phyloP scores from a whole-genome alignment of 306 rosid species.

The Malus fusca region DNA sequence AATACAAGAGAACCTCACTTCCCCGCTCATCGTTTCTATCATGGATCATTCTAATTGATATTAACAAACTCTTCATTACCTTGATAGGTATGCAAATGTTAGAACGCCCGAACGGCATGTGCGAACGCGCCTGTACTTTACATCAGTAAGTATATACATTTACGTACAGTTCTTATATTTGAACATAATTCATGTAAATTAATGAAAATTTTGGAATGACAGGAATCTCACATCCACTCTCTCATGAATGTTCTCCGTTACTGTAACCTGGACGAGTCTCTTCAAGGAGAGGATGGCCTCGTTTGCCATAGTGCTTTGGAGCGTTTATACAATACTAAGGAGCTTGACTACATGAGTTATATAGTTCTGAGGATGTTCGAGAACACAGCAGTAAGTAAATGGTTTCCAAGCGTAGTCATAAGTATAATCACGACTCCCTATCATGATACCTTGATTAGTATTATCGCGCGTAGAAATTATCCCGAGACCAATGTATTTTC shows the following conservation, averaged over 20 bases:
- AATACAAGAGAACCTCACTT: constrained; percentile 7
- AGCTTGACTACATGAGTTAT: constrained; percentile 95
- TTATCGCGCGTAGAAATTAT: background rate
- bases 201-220: constrained; percentile 18
- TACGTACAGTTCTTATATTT: background rate
- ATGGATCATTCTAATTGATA: constrained; percentile 2
- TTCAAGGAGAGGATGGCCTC: constrained; percentile 81
- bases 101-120: constrained; percentile 95
- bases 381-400: constrained; percentile 64
- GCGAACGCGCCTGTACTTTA: constrained; percentile 93
- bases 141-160: constrained; percentile 65
- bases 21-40: background rate
- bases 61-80: constrained; percentile 9
- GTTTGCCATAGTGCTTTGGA: constrained; percentile 55
- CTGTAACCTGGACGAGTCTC: constrained; percentile 94
- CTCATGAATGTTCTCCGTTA: constrained; percentile 94
- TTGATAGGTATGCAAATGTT: constrained; percentile 91
- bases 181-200: background rate
- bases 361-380: constrained; percentile 91
- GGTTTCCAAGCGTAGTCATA: background rate
- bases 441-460: background rate
- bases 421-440: background rate
- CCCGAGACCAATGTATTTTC: constrained; percentile 8
- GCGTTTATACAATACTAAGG: constrained; percentile 66
- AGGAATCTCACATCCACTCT: constrained; percentile 98